phyloP scores from a whole-genome alignment of 2,329 filamentous ascomycete species.

The Blumeriella jaapii region DNA sequence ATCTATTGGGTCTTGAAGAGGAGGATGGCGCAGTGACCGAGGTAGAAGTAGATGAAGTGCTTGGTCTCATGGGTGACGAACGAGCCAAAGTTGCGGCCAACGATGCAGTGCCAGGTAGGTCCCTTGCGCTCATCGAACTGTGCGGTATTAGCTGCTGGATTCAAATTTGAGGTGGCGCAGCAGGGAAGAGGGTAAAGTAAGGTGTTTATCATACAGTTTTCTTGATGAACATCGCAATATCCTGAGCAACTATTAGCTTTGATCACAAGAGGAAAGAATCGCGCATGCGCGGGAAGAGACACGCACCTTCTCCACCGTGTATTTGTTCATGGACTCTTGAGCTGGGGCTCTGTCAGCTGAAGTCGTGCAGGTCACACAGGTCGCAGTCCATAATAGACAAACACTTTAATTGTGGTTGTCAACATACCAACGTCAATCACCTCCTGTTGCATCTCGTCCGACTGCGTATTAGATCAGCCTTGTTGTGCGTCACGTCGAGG shows the following conservation, averaged over 20 bases:
- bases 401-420: not conserved
- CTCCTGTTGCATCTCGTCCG: slow-evolving; percentile 94
- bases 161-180: not conserved
- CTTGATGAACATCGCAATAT: slow-evolving; percentile 94
- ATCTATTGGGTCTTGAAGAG: slow-evolving; percentile 94
- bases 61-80: slow-evolving; percentile 99
- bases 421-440: slow-evolving; percentile 86
- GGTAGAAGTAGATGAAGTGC: slow-evolving; percentile 99
- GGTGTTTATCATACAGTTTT: slow-evolving; percentile 52
- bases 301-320: slow-evolving; percentile 57
- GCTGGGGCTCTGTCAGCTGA: slow-evolving; percentile 35
- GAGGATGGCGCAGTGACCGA: slow-evolving; percentile 94
- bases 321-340: slow-evolving; percentile 61
- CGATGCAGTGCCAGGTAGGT: slow-evolving; percentile 98
- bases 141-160: slow-evolving; percentile 8
- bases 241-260: slow-evolving; percentile 38
- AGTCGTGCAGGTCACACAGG: too few species aligned
- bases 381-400: too few species aligned
- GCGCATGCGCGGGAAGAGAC: not conserved
- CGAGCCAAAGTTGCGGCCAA: slow-evolving; percentile 96
- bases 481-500: not conserved
- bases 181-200: not conserved
- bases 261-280: not conserved
- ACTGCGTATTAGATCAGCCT: slow-evolving; percentile 42
- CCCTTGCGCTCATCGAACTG: slow-evolving; percentile 96